These are phyloP conservation scores for Phtheirospermum japonicum DNA, from an alignment of 257 asterid species.

Conservation along the genomic window DNA sequence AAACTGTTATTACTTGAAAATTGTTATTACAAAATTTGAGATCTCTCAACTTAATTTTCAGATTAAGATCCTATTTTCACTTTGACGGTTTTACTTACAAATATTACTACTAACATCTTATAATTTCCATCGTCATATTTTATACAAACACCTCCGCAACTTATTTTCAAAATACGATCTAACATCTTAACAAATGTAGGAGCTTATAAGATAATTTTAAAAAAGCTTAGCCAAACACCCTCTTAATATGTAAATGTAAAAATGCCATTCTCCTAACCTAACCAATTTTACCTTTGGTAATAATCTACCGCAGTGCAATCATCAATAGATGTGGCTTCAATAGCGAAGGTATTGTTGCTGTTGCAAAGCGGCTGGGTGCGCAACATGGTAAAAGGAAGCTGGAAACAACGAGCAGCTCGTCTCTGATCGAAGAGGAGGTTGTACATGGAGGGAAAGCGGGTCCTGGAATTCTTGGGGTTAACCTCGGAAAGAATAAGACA, in stretches of 20 bases:
- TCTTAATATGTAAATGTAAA: background rate
- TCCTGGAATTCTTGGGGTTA: slow-evolving; percentile 97
- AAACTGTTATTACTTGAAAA: background rate
- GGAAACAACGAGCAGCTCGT: slow-evolving; percentile 74
- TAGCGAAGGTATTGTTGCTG: slow-evolving; percentile 97
- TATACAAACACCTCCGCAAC: background rate
- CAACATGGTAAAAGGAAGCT: slow-evolving; percentile 96
- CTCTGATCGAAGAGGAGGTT: slow-evolving; percentile 67
- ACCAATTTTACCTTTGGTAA: slow-evolving; percentile 12
- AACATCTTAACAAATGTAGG: background rate
- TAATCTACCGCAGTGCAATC: slow-evolving; percentile 65
- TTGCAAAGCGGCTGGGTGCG: slow-evolving; percentile 90
- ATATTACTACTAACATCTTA: background rate
- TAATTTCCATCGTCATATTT: background rate
- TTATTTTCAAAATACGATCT: background rate
- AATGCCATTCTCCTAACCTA: slow-evolving; percentile 4
- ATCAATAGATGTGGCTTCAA: slow-evolving; percentile 97
- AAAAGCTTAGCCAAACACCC: background rate
- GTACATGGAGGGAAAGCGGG: slow-evolving; percentile 96
- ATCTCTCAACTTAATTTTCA: background rate
- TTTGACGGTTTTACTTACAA: background rate
- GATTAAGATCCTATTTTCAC: background rate
- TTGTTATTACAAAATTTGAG: background rate
- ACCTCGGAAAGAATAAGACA: slow-evolving; percentile 92
- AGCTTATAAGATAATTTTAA: background rate